Evolutionary conservation across 2,329 filamentous ascomycete genomes (phyloP).

Genomic region (Tricladium varicosporioides): DNA sequence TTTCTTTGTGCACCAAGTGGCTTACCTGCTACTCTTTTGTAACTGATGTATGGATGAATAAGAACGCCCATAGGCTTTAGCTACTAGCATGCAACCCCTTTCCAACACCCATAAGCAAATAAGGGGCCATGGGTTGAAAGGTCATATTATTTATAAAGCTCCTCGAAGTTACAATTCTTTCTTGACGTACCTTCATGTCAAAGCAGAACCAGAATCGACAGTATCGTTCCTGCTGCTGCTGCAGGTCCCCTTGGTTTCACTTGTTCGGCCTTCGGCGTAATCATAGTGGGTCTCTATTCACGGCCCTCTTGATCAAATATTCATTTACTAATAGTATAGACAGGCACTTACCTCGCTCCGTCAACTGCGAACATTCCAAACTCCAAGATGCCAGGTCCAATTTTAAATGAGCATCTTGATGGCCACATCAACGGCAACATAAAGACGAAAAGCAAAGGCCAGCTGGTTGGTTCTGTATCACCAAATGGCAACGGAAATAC

Average conservation of each 20-base stretch:
- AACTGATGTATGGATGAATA: too few relatives aligned
- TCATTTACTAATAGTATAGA: neutral
- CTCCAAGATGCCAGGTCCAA: neutral
- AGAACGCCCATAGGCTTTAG: too few relatives aligned
- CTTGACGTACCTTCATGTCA: neutral
- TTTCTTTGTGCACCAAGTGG: neutral
- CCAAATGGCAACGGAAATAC: neutral
- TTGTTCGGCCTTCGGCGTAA: neutral
- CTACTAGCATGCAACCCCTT: neutral
- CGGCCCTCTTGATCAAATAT: neutral
- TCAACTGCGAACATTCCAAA: neutral
- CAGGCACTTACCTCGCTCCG: neutral
- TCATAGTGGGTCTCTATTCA: neutral
- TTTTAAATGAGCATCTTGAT: neutral
- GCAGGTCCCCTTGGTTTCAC: neutral
- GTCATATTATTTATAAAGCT: neutral
- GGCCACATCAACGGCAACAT: neutral
- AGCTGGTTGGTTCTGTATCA: neutral
- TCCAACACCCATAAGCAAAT: neutral
- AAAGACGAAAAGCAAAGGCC: neutral
- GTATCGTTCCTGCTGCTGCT: neutral
- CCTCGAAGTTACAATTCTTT: neutral
- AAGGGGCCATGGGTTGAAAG: neutral
- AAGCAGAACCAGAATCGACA: neutral
- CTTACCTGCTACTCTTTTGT: neutral